These are phyloP conservation scores for Podospora australis DNA, from an alignment of 495 filamentous ascomycete species.

Conservation along the genomic window DNA sequence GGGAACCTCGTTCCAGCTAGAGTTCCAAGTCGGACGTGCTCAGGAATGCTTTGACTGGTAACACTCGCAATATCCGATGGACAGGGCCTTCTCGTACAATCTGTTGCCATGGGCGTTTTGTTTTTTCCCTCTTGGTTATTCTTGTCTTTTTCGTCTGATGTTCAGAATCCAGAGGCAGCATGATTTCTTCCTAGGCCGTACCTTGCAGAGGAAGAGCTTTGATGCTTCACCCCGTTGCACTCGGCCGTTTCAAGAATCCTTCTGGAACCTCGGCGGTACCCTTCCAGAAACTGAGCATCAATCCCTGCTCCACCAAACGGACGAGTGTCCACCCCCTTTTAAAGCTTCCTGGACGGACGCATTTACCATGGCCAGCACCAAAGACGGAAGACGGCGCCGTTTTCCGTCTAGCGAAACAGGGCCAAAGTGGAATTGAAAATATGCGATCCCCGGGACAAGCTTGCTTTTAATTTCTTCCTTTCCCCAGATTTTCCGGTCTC, in stretches of 20 bases:
- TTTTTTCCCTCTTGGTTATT: neutral
- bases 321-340: conserved; percentile 1
- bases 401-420: conserved; percentile 24
- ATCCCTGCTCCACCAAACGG: no score
- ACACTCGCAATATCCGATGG: no score
- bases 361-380: conserved; percentile 2
- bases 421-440: no score
- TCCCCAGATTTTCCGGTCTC: conserved; percentile 31
- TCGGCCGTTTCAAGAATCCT: conserved; percentile 28
- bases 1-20: no score
- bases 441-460: conserved; percentile 6
- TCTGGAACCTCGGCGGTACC: conserved; percentile 27
- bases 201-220: neutral
- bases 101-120: no score
- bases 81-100: no score
- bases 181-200: neutral
- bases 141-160: conserved; percentile 1
- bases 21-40: no score
- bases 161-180: neutral
- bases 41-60: no score
- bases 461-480: conserved; percentile 10
- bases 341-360: neutral
- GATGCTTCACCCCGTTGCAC: conserved; percentile 17
- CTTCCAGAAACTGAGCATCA: no score
- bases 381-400: conserved; percentile 20